Conservation (phyloP, 2,329 filamentous ascomycete species). For the Stachybotrys chlorohalonatus region DNA sequence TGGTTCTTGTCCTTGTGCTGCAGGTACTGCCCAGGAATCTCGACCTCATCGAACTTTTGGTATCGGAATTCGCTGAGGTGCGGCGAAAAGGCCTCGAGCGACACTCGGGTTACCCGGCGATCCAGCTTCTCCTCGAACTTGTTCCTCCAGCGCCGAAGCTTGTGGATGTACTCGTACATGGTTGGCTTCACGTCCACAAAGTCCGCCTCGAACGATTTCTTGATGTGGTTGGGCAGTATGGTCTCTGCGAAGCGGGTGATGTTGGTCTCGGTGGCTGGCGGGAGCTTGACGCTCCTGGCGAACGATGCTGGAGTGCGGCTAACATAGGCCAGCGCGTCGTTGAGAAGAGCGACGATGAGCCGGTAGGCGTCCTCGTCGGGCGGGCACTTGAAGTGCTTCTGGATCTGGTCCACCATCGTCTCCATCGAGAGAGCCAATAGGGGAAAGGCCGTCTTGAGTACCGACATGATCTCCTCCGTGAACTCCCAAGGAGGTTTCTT, state of each 20-base stretch:
- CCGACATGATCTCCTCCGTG: slow-evolving; percentile 89
- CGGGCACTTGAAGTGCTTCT: slow-evolving; percentile 98
- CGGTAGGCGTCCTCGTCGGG: slow-evolving; percentile 97
- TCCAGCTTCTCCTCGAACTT: slow-evolving; percentile 98
- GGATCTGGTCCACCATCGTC: slow-evolving; percentile 98
- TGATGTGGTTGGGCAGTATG: slow-evolving; percentile 87
- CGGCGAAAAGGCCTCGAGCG: slow-evolving; percentile 78
- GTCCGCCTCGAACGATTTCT: slow-evolving; percentile 94
- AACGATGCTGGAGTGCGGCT: slow-evolving; percentile 80
- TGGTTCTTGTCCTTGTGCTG: slow-evolving; percentile 99
- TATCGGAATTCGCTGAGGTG: slow-evolving; percentile 95
- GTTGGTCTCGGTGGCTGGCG: slow-evolving; percentile 83
- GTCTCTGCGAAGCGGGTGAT: slow-evolving; percentile 96
- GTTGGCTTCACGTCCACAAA: slow-evolving; percentile 93
- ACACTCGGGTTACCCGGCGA: slow-evolving; percentile 61
- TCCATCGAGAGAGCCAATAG: slow-evolving; percentile 96
- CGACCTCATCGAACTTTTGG: slow-evolving; percentile 96
- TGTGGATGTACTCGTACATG: slow-evolving; percentile 98
- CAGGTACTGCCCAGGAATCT: slow-evolving; percentile 93
- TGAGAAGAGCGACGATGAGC: slow-evolving; percentile 92
- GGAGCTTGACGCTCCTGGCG: slow-evolving; percentile 84
- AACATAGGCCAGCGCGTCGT: slow-evolving; percentile 90
- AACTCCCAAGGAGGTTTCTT: slow-evolving; percentile 92
- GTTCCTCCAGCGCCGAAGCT: slow-evolving; percentile 89
- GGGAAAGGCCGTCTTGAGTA: slow-evolving; percentile 94